Base-by-base conservation (phyloP, 208 protist species). In the Wallacemonas rigidus region DNA sequence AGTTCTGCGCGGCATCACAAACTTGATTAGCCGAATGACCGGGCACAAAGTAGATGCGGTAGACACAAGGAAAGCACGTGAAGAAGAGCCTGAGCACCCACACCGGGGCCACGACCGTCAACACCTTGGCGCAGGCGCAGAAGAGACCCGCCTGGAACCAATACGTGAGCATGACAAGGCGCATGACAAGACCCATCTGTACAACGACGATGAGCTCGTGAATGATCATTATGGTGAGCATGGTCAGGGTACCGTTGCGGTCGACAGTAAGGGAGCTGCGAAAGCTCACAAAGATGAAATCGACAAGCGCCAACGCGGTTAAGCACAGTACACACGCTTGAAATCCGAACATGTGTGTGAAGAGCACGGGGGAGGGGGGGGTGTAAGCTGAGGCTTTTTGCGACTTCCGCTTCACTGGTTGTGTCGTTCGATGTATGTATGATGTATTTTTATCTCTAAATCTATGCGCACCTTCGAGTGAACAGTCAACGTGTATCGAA, bases 191-290 rank as follows among this genome's bases (percentile, higher is more conserved):
- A 9, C 75, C 41, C 2, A 83, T 48, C 62, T 88, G 74, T 5
- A 81, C 56, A 12, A 87, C 8, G 2, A 91, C 62, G n/a, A 91
- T 54, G n/a, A 74, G 47, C 64, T 85, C 76, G 38, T 88, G 82
- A 12, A 86, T 61, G 1, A 43, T 78, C 67, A 91, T 76, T 4
- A 86, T 51, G 0, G 78, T 60, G 69, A 87, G 81, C 35, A 72
- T 63, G 5, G 58, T 45, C 4, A 74, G 71, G 38, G 60, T 51
- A 41, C n/a, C 48, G 57, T 83, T 53, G 17, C 60, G 64, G 11
- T 47, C 67, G n/a, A 50, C 56, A 1, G 60, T 71, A 35, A 88
- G 73, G 7, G 76, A 51, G 39, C 77, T 53, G 36, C 82, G 75
- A 17, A 82, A 51, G 61, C 77, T 84, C 50, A 87, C 44, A 15